Conservation (phyloP, 306 rosid species). For the Acacia confusa region DNA sequence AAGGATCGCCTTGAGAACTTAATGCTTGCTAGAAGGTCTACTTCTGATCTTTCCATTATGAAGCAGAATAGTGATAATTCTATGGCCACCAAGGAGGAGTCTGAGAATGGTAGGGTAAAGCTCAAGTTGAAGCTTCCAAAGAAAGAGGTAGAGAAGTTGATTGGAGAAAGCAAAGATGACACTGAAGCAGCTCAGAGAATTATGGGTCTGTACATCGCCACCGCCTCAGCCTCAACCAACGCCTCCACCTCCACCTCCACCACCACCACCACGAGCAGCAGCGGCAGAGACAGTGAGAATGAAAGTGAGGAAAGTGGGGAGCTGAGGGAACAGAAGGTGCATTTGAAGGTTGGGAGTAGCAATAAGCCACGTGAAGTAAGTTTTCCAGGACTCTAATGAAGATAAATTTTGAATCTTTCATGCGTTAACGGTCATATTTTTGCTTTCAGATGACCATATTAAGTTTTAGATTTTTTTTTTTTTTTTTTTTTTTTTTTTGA, state of each 20-base stretch:
- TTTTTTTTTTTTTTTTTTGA: neutral
- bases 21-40: constrained; percentile 63
- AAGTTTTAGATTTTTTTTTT: neutral
- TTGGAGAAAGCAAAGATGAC: constrained; percentile 59
- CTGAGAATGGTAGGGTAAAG: constrained; percentile 36
- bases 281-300: constrained; percentile 6
- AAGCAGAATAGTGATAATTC: constrained; percentile 24
- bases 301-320: constrained; percentile 11
- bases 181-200: constrained; percentile 75
- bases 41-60: constrained; percentile 71
- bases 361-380: constrained; percentile 51
- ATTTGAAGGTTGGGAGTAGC: constrained; percentile 13
- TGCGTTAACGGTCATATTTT: neutral
- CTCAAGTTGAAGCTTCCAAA: constrained; percentile 72
- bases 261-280: neutral
- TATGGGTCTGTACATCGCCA: constrained; percentile 56
- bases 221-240: neutral
- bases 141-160: constrained; percentile 71
- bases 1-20: constrained; percentile 80
- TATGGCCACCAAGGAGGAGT: constrained; percentile 17
- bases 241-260: neutral
- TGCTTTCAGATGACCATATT: neutral
- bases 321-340: constrained; percentile 13
- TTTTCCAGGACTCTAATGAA: neutral
- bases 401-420: neutral